Conservation (phyloP, 352 stramenopile species). For the Blastocystis sp. region DNA sequence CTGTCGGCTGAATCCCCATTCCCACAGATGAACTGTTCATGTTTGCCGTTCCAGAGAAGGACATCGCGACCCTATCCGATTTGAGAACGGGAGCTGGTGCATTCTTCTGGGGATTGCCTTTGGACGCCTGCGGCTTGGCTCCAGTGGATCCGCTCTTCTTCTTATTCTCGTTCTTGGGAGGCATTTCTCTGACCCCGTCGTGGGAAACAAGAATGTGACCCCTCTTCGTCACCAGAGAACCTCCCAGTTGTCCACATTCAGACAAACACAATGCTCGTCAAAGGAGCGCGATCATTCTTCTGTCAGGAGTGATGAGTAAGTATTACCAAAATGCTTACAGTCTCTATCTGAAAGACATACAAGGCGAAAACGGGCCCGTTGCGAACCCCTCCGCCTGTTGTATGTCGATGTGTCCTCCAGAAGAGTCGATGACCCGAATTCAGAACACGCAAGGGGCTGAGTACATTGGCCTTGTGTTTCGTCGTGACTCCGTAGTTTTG, state of each 20-base stretch:
- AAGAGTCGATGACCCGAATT: conserved; percentile 17
- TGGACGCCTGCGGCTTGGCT: background rate
- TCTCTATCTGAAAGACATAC: conserved; percentile 26
- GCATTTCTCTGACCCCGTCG: background rate
- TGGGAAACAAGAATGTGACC: background rate
- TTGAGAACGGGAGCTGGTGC: background rate
- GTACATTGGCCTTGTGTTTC: background rate
- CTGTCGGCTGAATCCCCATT: background rate
- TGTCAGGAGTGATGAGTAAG: conserved; percentile 34
- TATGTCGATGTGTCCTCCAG: conserved; percentile 32
- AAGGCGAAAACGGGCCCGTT: conserved; percentile 2
- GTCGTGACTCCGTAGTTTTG: conserved; percentile 44
- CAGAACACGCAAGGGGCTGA: conserved; percentile 10
- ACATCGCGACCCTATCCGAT: conserved; percentile 49
- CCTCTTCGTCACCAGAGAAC: too few relatives aligned
- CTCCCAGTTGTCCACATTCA: background rate
- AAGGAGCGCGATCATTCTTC: too few relatives aligned
- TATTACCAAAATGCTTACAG: conserved; percentile 63
- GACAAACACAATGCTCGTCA: background rate
- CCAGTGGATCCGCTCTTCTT: background rate
- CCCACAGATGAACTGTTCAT: conserved; percentile 19
- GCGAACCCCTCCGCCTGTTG: conserved; percentile 28
- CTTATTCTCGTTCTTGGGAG: conserved; percentile 38
- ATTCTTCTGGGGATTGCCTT: background rate
- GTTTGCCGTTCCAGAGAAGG: conserved; percentile 64